A percentile compares a stretch with the other conserved stretches of the same genome.
These are phyloP conservation scores for Microbotryum saponariae DNA, from an alignment of 1,284 basidiomycete genomes.

Conservation along the genomic window DNA sequence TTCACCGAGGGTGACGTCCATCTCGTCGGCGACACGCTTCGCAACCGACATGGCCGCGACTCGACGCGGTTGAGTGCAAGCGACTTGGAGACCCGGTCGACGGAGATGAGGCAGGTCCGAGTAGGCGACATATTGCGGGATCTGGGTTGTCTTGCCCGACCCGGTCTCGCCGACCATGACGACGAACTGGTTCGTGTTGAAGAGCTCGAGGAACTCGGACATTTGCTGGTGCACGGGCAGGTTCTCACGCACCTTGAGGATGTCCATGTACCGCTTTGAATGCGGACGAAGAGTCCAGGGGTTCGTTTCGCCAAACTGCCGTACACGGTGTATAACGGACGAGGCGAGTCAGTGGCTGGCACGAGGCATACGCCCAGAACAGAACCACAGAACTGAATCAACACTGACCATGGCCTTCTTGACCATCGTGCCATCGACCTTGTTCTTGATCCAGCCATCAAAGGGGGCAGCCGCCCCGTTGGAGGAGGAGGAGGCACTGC, in stretches of 20 bases:
- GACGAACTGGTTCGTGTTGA: slow-evolving; percentile 34
- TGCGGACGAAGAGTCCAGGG: slow-evolving; percentile 79
- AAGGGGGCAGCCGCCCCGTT: slow-evolving; percentile 50
- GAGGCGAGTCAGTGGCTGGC: neutral
- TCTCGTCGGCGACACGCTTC: slow-evolving; percentile 96
- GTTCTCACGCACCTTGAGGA: slow-evolving; percentile 73
- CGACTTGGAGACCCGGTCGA: slow-evolving; percentile 70
- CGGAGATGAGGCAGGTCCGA: slow-evolving; percentile 66
- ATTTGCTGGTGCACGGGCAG: slow-evolving; percentile 90
- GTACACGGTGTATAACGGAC: neutral
- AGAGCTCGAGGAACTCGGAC: slow-evolving; percentile 47
- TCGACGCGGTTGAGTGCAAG: slow-evolving; percentile 93
- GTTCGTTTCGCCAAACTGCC: slow-evolving; percentile 71
- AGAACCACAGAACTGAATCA: neutral
- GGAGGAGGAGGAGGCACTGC: slow-evolving; percentile 3
- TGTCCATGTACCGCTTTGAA: slow-evolving; percentile 74
- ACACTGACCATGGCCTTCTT: slow-evolving; percentile 59
- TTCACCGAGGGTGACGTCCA: slow-evolving; percentile 89
- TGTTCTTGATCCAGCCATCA: slow-evolving; percentile 67
- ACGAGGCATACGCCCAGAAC: neutral
- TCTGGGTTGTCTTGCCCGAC: slow-evolving; percentile 96
- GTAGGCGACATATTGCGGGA: slow-evolving; percentile 92
- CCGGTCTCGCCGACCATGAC: slow-evolving; percentile 97
- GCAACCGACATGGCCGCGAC: slow-evolving; percentile 98
- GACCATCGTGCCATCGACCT: slow-evolving; percentile 65